Base-by-base conservation (phyloP, 2,329 filamentous ascomycete species). In the Fusarium kyushuense region DNA sequence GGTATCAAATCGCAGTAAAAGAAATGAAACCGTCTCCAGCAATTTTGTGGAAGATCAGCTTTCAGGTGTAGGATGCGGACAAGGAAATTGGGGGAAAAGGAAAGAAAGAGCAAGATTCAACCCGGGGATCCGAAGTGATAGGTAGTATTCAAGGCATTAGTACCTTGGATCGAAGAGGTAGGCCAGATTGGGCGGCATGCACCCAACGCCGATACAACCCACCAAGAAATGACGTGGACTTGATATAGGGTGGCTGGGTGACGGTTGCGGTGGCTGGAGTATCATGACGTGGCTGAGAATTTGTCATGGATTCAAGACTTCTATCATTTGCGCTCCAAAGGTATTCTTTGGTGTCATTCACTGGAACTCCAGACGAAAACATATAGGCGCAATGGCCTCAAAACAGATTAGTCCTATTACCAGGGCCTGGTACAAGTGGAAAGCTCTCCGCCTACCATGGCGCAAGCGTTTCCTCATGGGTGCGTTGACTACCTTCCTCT, bases 391-490 rank as follows among this genome's bases (percentile, higher is more conserved):
- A 70, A 82, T 82, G 78, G 75, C 77, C 46, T 58, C 72, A 47
- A 80, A 78, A 57, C 76, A 74, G 53, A 76, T 83, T 55, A 80
- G 79, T 5, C 72, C 74, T 51, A 36, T 80, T 43, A 63, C 74
- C 38, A 80, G 79, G 64, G 78, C 80, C 59, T 90, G 88, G 88
- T 84, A 84, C 72, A 83, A 80, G 71, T 90, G 88, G 88, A 90
- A 90, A 75, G 78, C 84, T 27, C 79, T 90, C 51, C 84, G 84
- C 45, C 79, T 90, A 5, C 88, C 88, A 66, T 90, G 88, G 88
- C 86, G 88, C 54, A 89, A 86, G 66, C 83, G 83, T 52, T 87
- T 89, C 73, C 84, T 90, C 38, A 81, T 88, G 65, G 88, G 88
- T 89, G 76, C 64, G 83, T 76, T 40, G 21, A 38, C 23, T 9